phyloP scores from a whole-genome alignment of 2,329 filamentous ascomycete species.

The Sclerotinia nivalis region DNA sequence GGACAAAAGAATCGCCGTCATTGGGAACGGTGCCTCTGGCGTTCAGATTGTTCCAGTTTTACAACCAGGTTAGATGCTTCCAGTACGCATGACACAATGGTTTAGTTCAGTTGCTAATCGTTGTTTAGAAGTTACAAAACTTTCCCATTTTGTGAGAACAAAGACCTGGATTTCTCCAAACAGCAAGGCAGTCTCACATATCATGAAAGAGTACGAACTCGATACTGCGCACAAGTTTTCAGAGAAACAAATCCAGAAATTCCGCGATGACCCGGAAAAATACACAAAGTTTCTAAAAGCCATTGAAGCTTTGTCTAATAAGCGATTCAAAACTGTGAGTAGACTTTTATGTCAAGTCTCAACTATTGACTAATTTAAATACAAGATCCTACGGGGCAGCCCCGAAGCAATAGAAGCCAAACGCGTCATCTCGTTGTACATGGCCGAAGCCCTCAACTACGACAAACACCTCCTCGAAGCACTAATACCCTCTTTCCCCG shows the following conservation, averaged over 20 bases:
- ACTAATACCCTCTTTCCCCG: slow-evolving; percentile 46
- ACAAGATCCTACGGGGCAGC: slow-evolving; percentile 16
- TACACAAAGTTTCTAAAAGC: slow-evolving; percentile 51
- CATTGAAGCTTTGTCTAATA: slow-evolving; percentile 47
- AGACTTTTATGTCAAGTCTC: accelerated
- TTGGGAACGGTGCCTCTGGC: slow-evolving; percentile 53
- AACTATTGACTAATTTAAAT: background rate
- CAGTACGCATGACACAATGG: background rate
- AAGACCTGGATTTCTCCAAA: slow-evolving; percentile 48
- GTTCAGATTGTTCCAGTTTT: slow-evolving; percentile 54
- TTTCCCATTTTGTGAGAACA: slow-evolving; percentile 48
- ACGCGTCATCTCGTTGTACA: slow-evolving; percentile 43
- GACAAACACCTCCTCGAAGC: slow-evolving; percentile 52
- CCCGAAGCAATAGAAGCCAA: slow-evolving; percentile 18
- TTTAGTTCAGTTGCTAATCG: background rate
- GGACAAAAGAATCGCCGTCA: slow-evolving; percentile 50
- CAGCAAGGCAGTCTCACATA: slow-evolving; percentile 37
- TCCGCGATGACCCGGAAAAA: slow-evolving; percentile 49
- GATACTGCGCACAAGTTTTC: slow-evolving; percentile 43
- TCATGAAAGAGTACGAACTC: slow-evolving; percentile 38
- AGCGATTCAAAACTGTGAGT: slow-evolving; percentile 19
- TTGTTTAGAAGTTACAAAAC: slow-evolving; percentile 42
- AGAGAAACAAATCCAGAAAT: slow-evolving; percentile 48
- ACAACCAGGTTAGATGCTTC: slow-evolving; percentile 32
- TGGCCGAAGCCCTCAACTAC: slow-evolving; percentile 50